Evolutionary conservation across 2,329 filamentous ascomycete species (phyloP), one percentile per base, ranked within the genome.

Genomic region (Neurospora crassa): DNA sequence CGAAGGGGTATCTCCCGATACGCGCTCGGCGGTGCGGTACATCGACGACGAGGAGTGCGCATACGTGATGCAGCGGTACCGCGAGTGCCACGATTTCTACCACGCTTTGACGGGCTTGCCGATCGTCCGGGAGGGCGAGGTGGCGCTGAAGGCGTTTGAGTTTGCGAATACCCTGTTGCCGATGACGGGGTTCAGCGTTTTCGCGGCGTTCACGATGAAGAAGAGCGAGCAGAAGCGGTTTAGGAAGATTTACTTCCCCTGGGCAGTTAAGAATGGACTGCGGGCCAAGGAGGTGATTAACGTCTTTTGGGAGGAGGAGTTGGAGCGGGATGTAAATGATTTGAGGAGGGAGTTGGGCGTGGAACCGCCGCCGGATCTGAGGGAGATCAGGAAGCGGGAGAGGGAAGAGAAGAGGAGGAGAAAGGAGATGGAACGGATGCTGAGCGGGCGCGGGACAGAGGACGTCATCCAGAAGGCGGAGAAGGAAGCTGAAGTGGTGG

Each of bases 61-160:
- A 43, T 99, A 98, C 83, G 96, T 98, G 20, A 96, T 99, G 92
- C 96, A 98, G 84, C 89, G 96, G 70, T 99, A 99, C 81, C 90
- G 96, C 73, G 96, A 99, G 82, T 97, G 92, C 75, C 96, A 99
- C 81, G 96, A 99, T 80, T 97, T 99, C 82, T 97, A 96, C 83
- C 96, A 99, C 81, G 95, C 96, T 0, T 85, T 99, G 69, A 97
- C 94, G 0, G 95, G 95, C 0, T 82, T 99, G 68, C 96, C 96
- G 0, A 89, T 96, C 59, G 91, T 97, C 74, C 88, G 94, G n/a
- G 96, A 99, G 83, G 96, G 96, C 37, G 96, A 99, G 84, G 88
- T 99, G 14, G 96, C 95, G n/a, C 87, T 99, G 76, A 99, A 99
- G 83, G 94, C 94, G 0, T 97, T 99, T 76, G 96, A 99, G 83